Conservation (phyloP, 352 stramenopile genomes). For the Albugo candida region DNA sequence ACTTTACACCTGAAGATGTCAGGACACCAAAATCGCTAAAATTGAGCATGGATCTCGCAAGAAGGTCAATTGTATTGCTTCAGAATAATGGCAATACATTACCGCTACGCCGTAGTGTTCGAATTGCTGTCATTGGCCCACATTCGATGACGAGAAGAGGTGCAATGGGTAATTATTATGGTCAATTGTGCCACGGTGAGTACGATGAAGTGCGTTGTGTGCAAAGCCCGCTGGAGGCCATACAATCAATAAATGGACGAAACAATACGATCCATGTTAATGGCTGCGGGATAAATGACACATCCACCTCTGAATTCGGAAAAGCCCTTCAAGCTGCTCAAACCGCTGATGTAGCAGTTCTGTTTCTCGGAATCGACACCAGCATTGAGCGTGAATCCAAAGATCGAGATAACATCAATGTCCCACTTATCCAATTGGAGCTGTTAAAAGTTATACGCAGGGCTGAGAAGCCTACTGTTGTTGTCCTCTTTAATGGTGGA, state of each 20-base stretch:
- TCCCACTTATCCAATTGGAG: constrained; percentile 54
- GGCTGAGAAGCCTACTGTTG: constrained; percentile 40
- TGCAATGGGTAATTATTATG: constrained; percentile 75
- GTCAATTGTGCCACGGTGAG: constrained; percentile 62
- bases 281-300: constrained; percentile 43
- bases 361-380: constrained; percentile 73
- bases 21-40: constrained; percentile 36
- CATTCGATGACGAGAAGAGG: constrained; percentile 34
- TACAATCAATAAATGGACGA: constrained; percentile 19
- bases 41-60: constrained; percentile 51
- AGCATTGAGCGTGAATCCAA: constrained; percentile 49
- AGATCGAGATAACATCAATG: constrained; percentile 53
- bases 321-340: constrained; percentile 19
- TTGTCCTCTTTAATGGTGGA: constrained; percentile 79
- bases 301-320: constrained; percentile 31
- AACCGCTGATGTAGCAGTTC: constrained; percentile 29
- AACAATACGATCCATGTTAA: constrained; percentile 17
- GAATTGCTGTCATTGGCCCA: constrained; percentile 64
- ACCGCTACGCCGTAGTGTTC: constrained; percentile 30
- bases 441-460: constrained; percentile 45
- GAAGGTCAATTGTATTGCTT: constrained; percentile 83
- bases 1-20: constrained; percentile 46
- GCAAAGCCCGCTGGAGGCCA: constrained; percentile 46
- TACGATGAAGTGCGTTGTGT: constrained; percentile 46
- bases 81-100: constrained; percentile 74